Base-by-base conservation (phyloP, 2,329 filamentous ascomycete genomes). In the Ophioceras dolichostomum region DNA sequence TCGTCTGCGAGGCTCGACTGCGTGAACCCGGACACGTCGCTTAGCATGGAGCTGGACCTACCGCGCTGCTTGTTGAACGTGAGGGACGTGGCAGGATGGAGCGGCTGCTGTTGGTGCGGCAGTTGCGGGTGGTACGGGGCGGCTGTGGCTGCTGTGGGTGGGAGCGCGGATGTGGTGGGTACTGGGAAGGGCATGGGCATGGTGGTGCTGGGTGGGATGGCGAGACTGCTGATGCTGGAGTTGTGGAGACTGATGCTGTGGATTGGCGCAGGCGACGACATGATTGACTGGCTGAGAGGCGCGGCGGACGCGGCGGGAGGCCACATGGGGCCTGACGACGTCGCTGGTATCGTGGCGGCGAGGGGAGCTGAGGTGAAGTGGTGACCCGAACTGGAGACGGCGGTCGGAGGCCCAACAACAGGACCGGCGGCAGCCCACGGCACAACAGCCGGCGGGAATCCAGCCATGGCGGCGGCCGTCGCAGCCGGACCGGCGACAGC, bases 41-140 rank as follows among this genome's bases (percentile, higher is more conserved):
- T 79, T 3, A 80, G 67, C 76, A 80, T 80, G 40, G 73, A 78
- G 9, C 73, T 78, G 21, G 74, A 79, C 34, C 76, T 69, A 17
- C 73, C 74, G 32, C 75, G 59, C 21, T 61, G 59, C 51, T 64
- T 67, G 12, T 19, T 21, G 36, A 26, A 31, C 29, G 27, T 28
- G 13, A 24, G 12, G 18, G 19, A 19, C 19, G 36, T 18, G 4
- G 14, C 14, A n/a, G n/a, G n/a, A n/a, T n/a, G n/a, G n/a, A n/a
- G n/a, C 21, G 29, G 6, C 14, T 18, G 16, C 4, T 22, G 20
- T 10, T 30, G 21, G 10, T 16, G 24, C 13, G 39, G 36, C n/a
- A 39, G 12, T 16, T 40, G 35, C 27, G 39, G 28, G 12, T n/a
- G n/a, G 34, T 32, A n/a, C n/a, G n/a, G n/a, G n/a, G n/a, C 27